Conservation (phyloP, 805 yeast genomes). For the Suhomyces pyralidae region DNA sequence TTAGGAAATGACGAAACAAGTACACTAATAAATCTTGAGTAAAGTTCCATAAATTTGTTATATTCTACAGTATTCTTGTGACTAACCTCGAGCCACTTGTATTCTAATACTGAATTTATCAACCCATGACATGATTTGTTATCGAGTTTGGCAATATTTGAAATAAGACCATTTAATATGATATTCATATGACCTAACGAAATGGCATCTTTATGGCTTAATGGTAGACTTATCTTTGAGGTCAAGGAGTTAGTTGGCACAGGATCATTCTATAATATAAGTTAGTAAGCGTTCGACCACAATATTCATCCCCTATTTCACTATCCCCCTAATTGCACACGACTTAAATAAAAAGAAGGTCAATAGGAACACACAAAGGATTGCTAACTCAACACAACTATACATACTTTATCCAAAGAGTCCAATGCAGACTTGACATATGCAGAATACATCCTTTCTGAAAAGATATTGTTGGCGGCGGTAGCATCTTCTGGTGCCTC, state of each 20-base stretch:
- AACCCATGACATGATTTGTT: slow-evolving; percentile 49
- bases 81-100: slow-evolving; percentile 56
- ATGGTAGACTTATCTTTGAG: slow-evolving; percentile 54
- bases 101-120: slow-evolving; percentile 58
- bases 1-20: slow-evolving; percentile 83
- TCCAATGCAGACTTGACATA: slow-evolving; percentile 67
- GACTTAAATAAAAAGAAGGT: background rate
- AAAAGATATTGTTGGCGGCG: slow-evolving; percentile 15
- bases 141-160: slow-evolving; percentile 68
- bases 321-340: slow-evolving; percentile 2
- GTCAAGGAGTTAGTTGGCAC: slow-evolving; percentile 59
- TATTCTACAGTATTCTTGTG: slow-evolving; percentile 13
- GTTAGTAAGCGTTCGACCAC: slow-evolving; percentile 8
- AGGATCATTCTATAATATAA: slow-evolving; percentile 35
- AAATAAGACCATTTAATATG: slow-evolving; percentile 55
- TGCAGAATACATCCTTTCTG: slow-evolving; percentile 39
- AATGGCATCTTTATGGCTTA: slow-evolving; percentile 51
- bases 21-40: slow-evolving; percentile 70
- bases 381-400: slow-evolving; percentile 2
- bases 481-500: slow-evolving; percentile 9
- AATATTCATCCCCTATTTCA: background rate
- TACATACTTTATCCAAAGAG: slow-evolving; percentile 55
- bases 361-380: slow-evolving; percentile 1
- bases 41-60: slow-evolving; percentile 44
- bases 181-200: slow-evolving; percentile 50